Evolutionary conservation across 495 filamentous ascomycete genomes (phyloP).

Genomic region (Penicillium taxi): DNA sequence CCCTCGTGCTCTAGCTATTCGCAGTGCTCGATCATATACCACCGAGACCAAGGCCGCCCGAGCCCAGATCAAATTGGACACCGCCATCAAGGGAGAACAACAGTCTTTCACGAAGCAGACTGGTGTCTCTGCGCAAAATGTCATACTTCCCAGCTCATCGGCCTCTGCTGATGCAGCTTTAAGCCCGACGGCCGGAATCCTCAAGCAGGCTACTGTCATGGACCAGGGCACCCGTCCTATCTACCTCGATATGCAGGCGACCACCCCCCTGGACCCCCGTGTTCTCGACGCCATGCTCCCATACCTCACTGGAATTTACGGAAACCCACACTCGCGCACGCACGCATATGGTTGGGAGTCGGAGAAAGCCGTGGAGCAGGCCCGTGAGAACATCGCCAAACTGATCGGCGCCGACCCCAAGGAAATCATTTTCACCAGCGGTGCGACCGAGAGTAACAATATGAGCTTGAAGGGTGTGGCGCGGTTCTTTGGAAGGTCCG

Average conservation of each 20-base stretch:
- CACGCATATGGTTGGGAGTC: slow-evolving; percentile 99
- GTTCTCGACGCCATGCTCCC: slow-evolving; percentile 97
- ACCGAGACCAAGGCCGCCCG: slow-evolving; percentile 71
- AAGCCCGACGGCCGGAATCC: slow-evolving; percentile 77
- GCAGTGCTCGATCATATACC: slow-evolving; percentile 58
- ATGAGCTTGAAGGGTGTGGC: slow-evolving; percentile 99
- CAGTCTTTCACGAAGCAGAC: slow-evolving; percentile 68
- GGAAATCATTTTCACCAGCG: slow-evolving; percentile 97
- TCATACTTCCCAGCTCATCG: slow-evolving; percentile 49
- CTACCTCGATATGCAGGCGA: slow-evolving; percentile 98
- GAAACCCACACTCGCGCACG: slow-evolving; percentile 94
- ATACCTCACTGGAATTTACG: slow-evolving; percentile 86
- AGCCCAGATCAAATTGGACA: slow-evolving; percentile 77
- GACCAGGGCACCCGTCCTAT: slow-evolving; percentile 91
- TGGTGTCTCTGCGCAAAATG: slow-evolving; percentile 48
- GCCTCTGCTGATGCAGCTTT: slow-evolving; percentile 59
- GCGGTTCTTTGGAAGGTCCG: slow-evolving; percentile 80
- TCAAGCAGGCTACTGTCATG: slow-evolving; percentile 89
- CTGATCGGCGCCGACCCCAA: slow-evolving; percentile 92
- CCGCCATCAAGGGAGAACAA: slow-evolving; percentile 75
- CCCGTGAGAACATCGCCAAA: slow-evolving; percentile 71
- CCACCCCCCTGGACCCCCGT: slow-evolving; percentile 89
- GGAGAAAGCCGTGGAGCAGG: slow-evolving; percentile 83
- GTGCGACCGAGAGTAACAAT: slow-evolving; percentile 97
- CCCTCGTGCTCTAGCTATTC: slow-evolving; percentile 30